A percentile compares a stretch with the other conserved stretches of the same genome.
Conservation (phyloP, 140 eudicot species). For the Cichorium intybus region DNA sequence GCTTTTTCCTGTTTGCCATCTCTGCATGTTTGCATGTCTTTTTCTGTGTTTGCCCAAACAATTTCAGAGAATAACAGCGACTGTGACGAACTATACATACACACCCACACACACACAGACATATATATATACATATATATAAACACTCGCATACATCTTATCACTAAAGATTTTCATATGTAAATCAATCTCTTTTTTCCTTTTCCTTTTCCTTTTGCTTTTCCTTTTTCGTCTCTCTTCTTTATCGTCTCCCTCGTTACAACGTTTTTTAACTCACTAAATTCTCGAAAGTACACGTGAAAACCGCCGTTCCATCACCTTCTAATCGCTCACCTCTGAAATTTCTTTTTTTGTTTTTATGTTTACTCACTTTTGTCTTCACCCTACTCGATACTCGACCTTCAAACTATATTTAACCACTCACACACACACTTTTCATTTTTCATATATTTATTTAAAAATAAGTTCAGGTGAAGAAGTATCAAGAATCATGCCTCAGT, state of each 20-base stretch:
- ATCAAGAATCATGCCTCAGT: conserved; percentile 46
- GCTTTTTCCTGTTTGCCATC: conserved; percentile 44
- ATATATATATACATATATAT: background rate
- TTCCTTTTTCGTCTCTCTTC: conserved; percentile 21
- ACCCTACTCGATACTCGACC: conserved; percentile 3
- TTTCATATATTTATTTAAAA: background rate
- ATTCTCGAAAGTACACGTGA: conserved; percentile 40
- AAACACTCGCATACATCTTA: conserved; percentile 20
- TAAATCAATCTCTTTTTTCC: conserved; percentile 26
- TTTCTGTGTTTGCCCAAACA: conserved; percentile 40
- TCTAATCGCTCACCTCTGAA: conserved; percentile 31
- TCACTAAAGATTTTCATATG: conserved; percentile 36
- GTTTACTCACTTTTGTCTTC: conserved; percentile 21
- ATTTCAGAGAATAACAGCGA: conserved; percentile 48
- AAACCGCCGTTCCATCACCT: conserved; percentile 38
- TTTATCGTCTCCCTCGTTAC: background rate
- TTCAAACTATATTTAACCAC: background rate
- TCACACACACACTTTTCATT: background rate
- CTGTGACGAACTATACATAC: conserved; percentile 32
- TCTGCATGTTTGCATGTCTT: conserved; percentile 50
- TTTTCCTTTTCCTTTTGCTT: conserved; percentile 31
- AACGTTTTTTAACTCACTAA: conserved; percentile 14
- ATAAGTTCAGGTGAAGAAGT: conserved; percentile 18
- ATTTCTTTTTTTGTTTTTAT: conserved; percentile 25
- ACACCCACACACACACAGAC: conserved; percentile 7